Base-by-base conservation (phyloP, 768 basidiomycete genomes). In the Cyclocybe cylindracea region DNA sequence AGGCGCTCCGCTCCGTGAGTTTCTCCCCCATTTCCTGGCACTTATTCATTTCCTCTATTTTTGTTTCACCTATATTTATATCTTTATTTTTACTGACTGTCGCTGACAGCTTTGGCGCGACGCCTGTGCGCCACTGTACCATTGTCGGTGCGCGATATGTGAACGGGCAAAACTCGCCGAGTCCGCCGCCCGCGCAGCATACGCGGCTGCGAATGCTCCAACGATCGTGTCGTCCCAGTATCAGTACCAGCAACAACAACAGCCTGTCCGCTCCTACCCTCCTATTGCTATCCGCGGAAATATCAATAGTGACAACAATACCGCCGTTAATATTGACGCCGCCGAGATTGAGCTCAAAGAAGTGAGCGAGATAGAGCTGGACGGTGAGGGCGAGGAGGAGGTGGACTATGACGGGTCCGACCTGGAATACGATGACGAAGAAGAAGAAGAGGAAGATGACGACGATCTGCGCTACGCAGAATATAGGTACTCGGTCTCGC, bases 121-220 rank as follows among this genome's bases (percentile, higher is more conserved):
- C 52, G 88, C 86, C 0, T 88, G 84, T 63, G 75, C 79, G 3
- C 87, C 86, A 0, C 57, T 90, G 39, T 90, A 85, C 62, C 82
- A 86, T 39, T 90, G 88, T 62, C 77, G 81, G 46, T 89, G 88
- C 64, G 72, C 75, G n/a, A 83, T 89, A 37, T 90, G 88, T 64
- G 82, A 87, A 55, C 82, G 89, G 19, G 83, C 88, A 7, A 78
- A 81, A 63, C 65, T 76, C 43, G 80, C 78, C 5, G 83, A 80
- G 51, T 38, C 52, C 39, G 54, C 51, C 24, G 56, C 60, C 2
- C 54, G 54, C 9, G 54, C 60, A 6, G 48, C 57, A 5, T 48
- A 45, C 7, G 46, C 50, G 29, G 72, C 76, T 40, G 74, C 71
- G 3, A 70, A 69, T 45, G 64, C 54, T 5, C 46, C 46, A 13